Evolutionary conservation across 352 stramenopile species (phyloP).

Genomic region (Globisporangium ultimum): DNA sequence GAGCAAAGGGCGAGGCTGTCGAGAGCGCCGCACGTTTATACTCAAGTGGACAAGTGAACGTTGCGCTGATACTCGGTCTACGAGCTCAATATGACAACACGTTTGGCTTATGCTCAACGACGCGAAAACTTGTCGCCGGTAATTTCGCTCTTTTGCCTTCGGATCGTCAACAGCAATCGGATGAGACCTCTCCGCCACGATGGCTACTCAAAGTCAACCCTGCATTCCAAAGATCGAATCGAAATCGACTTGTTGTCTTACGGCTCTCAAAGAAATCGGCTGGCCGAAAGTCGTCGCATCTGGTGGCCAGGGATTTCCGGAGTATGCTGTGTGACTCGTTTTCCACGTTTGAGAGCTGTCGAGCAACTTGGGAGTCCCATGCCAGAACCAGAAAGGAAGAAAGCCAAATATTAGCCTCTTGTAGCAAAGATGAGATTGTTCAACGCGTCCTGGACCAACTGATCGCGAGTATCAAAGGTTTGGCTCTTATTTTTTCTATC

Average conservation of each 20-base stretch:
- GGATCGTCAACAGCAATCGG: not conserved
- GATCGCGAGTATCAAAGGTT: slow-evolving; percentile 57
- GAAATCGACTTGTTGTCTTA: slow-evolving; percentile 35
- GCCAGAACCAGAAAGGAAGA: slow-evolving; percentile 26
- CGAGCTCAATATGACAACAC: slow-evolving; percentile 62
- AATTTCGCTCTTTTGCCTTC: not conserved
- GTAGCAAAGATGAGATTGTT: slow-evolving; percentile 37
- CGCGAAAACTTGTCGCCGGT: slow-evolving; percentile 19
- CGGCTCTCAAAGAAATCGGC: slow-evolving; percentile 30
- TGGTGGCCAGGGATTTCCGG: slow-evolving; percentile 50
- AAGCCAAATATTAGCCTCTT: slow-evolving; percentile 20
- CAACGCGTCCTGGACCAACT: slow-evolving; percentile 53
- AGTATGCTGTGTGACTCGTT: slow-evolving; percentile 28
- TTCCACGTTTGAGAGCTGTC: slow-evolving; percentile 42
- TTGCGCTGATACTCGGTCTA: slow-evolving; percentile 46
- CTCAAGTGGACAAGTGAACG: slow-evolving; percentile 41
- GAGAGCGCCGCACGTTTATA: slow-evolving; percentile 13
- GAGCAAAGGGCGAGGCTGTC: not conserved
- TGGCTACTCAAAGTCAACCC: slow-evolving; percentile 61
- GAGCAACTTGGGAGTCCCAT: slow-evolving; percentile 39
- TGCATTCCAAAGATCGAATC: slow-evolving; percentile 53
- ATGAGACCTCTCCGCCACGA: slow-evolving; percentile 33
- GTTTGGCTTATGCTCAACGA: slow-evolving; percentile 43
- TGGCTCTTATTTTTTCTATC: not conserved
- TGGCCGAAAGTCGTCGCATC: slow-evolving; percentile 37